Evolutionary conservation across 805 yeast species (phyloP), one percentile per base, ranked within the genome.

Genomic region (Millerago galiae): DNA sequence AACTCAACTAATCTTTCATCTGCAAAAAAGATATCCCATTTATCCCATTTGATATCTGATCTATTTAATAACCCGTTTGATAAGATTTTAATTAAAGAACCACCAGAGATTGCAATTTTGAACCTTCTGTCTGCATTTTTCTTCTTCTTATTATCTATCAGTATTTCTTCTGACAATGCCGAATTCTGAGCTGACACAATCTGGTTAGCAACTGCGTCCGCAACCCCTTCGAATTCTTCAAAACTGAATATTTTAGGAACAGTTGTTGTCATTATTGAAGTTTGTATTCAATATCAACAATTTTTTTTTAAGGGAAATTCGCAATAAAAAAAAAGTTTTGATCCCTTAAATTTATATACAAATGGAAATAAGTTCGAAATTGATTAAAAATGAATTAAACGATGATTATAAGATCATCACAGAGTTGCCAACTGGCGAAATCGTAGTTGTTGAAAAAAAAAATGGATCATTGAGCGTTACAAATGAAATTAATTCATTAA

Each of bases 201-300:
- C 62, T 90, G 95, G 63, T 93, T 96, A 1, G 97, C 97, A 25
- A 91, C 95, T 18, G 98, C 98, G 42, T 85, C 95, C 2, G 98
- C 97, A 27, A 91, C 96, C 14, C 86, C 93, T 25, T 79, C 71
- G 56, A 87, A 82, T 62, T 85, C 95, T 35, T 89, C 93, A 61
- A 93, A 91, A 39, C 96, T 86, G 72, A 87, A 90, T 40, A 91
- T 83, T 47, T 88, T 79, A 15, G 99, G 98, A 18, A 89, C 95
- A 6, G 95, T 85, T 4, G 96, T 86, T 2, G 96, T 87, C 96
- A 88, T 88, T 26, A 14, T 8, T 25, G 11, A 21, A 21, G 24
- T 21, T 4, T 21, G 7, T 5, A 21, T 21, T 21, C 7, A 21
- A 5, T 21, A 21, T 21, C 24, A 21, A 21, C 24, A 21, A 21